phyloP scores from a whole-genome alignment of 139 green algal species.

The Bryopsis sp. region DNA sequence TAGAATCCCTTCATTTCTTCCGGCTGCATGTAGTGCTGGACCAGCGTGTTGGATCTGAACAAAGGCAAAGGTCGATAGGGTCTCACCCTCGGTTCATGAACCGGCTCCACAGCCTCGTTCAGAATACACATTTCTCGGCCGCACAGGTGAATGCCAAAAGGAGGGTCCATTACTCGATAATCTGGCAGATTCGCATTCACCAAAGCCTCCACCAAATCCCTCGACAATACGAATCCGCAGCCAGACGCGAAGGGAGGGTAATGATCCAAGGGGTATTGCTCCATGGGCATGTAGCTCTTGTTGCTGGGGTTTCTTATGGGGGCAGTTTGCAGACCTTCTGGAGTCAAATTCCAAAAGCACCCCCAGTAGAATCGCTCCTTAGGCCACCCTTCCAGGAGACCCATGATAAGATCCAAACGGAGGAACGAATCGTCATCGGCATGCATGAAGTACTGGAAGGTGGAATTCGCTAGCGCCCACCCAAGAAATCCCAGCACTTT shows the following conservation, averaged over 20 bases:
- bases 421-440: constrained; percentile 55
- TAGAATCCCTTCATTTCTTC: constrained; percentile 4
- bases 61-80: constrained; percentile 47
- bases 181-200: constrained; percentile 38
- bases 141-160: constrained; percentile 58
- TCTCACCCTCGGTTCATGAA: constrained; percentile 46
- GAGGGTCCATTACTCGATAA: constrained; percentile 50
- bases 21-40: constrained; percentile 46
- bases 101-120: constrained; percentile 30
- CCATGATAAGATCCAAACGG: constrained; percentile 44
- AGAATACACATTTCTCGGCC: constrained; percentile 34
- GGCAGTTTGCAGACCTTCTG: constrained; percentile 27
- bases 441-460: constrained; percentile 47
- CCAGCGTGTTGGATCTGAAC: constrained; percentile 35
- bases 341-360: constrained; percentile 49
- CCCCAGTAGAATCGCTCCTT: constrained; percentile 45
- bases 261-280: constrained; percentile 49
- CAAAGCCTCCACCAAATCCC: constrained; percentile 41
- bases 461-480: too few relatives aligned
- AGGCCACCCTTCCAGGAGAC: background rate
- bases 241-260: constrained; percentile 55
- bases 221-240: constrained; percentile 50
- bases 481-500: too few relatives aligned
- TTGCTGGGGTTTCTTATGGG: constrained; percentile 52
- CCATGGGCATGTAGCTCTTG: constrained; percentile 49